Evolutionary conservation across 2,329 filamentous ascomycete genomes (phyloP).

Genomic region (Apiospora saccharicola): DNA sequence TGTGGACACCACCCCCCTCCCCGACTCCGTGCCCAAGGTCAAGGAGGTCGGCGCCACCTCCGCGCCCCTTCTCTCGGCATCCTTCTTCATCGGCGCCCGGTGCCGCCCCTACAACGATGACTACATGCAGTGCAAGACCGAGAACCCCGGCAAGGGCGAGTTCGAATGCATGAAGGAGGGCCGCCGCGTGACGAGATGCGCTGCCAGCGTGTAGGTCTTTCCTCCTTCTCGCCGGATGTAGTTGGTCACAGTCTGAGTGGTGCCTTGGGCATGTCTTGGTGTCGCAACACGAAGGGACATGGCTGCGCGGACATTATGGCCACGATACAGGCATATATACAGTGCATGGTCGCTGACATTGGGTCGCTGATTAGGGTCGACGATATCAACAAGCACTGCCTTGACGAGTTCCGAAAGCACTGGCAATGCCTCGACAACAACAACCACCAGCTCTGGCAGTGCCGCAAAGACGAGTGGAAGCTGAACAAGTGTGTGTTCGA

Average conservation of each 20-base stretch:
- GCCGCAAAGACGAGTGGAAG: constrained; percentile 84
- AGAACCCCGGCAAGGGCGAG: constrained; percentile 90
- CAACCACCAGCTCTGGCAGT: constrained; percentile 98
- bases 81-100: constrained; percentile 96
- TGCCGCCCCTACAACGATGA: constrained; percentile 98
- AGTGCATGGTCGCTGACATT: constrained; percentile 19
- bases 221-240: too few relatives aligned
- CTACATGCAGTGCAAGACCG: constrained; percentile 99
- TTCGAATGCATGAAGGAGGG: constrained; percentile 96
- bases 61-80: constrained; percentile 87
- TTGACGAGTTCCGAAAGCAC: constrained; percentile 89
- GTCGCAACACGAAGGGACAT: background rate
- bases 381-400: constrained; percentile 94
- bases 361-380: constrained; percentile 69
- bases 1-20: constrained; percentile 95
- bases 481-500: constrained; percentile 96
- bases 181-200: constrained; percentile 94
- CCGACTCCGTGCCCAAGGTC: constrained; percentile 89
- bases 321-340: constrained; percentile 10
- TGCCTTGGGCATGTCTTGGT: background rate
- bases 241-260: background rate
- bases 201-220: constrained; percentile 85
- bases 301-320: background rate
- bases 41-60: constrained; percentile 93
- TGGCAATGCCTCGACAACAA: constrained; percentile 97